Base-by-base conservation (phyloP, 2,329 filamentous ascomycete genomes). In the Penicillium psychrosexuale region DNA sequence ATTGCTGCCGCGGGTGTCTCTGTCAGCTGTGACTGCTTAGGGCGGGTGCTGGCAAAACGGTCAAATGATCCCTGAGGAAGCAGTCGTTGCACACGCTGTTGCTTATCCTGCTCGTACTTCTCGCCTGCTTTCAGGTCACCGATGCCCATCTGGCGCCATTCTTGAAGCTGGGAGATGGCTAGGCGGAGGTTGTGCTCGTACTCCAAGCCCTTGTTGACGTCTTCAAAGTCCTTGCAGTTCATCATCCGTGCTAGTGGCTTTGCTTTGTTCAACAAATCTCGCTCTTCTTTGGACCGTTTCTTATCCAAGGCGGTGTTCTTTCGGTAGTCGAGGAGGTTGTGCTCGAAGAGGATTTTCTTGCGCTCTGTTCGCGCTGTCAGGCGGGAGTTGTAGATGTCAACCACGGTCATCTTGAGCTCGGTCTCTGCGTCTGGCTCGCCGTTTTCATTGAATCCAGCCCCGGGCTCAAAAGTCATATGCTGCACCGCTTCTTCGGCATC, bases 401-500 rank as follows among this genome's bases (percentile, higher is more conserved):
- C 97, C 19, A 99, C 91, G 0, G 91, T 96, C 77, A 97, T 85
- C 80, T 99, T 99, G 43, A 99, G 82, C 61, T 97, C 92, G 82
- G 96, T 96, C 73, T 99, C 94, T 0, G 94, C 91, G 66, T 99
- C 94, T 55, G 95, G 80, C 68, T 95, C 88, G 58, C 90, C 89
- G 0, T 91, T 96, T 1, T 89, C 86, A 67, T 96, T 96, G 62
- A 96, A 81, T 54, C 94, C 94, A 74, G 97, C 93, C 27, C 94
- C 94, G 0, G 94, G 93, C 54, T 97, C 93, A 67, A 99, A 99
- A 61, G 95, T 89, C 92, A 99, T 97, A 60, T 96, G 87, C 72
- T 99, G 94, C 2, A 99, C 94, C 0, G 93, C 93, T 75, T 97
- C 95, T 76, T 99, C 94, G 0, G 94, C 94, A 67, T 99, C 94